Percentiles rank a stretch among this genome's conserved stretches.
Conservation (phyloP, 768 basidiomycete genomes). For the Suillus subaureus region DNA sequence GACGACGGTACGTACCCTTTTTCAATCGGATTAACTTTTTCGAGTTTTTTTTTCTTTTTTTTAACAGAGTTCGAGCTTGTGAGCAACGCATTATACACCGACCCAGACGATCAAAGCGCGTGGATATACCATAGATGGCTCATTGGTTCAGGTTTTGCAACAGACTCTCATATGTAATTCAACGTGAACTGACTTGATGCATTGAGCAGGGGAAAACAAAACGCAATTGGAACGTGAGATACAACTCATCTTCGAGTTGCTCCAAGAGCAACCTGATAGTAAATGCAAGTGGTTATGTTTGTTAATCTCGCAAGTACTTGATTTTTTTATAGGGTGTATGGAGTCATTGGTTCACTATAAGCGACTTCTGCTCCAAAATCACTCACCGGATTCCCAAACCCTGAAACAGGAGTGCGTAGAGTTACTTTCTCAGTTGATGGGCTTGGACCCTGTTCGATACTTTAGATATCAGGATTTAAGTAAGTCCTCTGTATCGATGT, state of each 20-base stretch:
- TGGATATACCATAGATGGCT: conserved; percentile 99
- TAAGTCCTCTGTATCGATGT: conserved; percentile 27
- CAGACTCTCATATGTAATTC: not conserved
- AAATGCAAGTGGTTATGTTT: conserved; percentile 63
- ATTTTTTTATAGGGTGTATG: conserved; percentile 75
- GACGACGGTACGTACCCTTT: conserved; percentile 59
- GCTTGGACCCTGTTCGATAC: conserved; percentile 66
- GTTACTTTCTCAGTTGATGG: conserved; percentile 58
- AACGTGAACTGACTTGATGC: not conserved
- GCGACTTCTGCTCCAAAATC: conserved; percentile 58
- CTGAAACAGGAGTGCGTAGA: conserved; percentile 47
- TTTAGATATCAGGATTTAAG: conserved; percentile 72
- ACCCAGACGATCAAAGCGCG: conserved; percentile 93
- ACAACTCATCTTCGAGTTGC: conserved; percentile 73
- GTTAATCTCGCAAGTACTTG: conserved; percentile 1
- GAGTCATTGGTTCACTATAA: conserved; percentile 89
- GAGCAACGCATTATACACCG: conserved; percentile 93
- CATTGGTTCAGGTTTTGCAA: conserved; percentile 67
- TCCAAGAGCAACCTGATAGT: conserved; percentile 88
- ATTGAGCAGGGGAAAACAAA: conserved; percentile 54
- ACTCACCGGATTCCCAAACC: conserved; percentile 39
- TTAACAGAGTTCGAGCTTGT: conserved; percentile 89
- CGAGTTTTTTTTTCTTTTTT: not conserved
- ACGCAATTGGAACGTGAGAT: conserved; percentile 75
- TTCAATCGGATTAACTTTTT: not conserved